Percentiles rank a stretch among this genome's conserved stretches.
phyloP scores from a whole-genome alignment of 352 stramenopile genomes.

The Saprolegnia parasitica region DNA sequence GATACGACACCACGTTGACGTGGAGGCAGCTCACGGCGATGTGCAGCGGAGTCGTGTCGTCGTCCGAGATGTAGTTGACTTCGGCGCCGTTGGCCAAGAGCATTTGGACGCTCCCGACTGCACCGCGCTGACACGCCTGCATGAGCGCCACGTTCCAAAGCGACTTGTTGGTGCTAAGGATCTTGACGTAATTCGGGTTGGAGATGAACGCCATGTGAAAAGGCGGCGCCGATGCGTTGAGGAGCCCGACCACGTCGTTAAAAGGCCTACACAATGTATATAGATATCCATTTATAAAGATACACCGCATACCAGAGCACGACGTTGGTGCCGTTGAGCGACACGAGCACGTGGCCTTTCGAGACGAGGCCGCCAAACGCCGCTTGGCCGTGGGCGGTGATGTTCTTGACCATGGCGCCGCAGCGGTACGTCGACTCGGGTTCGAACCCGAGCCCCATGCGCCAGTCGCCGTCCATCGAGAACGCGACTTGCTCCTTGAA shows the following conservation, averaged over 20 bases:
- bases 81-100: conserved; percentile 79
- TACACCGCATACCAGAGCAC: conserved; percentile 50
- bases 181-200: conserved; percentile 82
- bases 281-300: not conserved
- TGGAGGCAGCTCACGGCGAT: conserved; percentile 74
- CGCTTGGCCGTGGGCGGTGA: conserved; percentile 65
- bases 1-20: conserved; percentile 83
- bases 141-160: conserved; percentile 86
- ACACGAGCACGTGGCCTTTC: conserved; percentile 75
- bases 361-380: conserved; percentile 69
- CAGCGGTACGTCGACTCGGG: conserved; percentile 80
- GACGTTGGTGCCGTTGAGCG: conserved; percentile 82
- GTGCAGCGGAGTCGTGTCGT: conserved; percentile 77
- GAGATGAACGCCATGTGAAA: conserved; percentile 82
- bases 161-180: conserved; percentile 80
- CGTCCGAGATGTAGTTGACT: conserved; percentile 80
- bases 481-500: conserved; percentile 88
- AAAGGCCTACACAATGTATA: conserved; percentile 38
- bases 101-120: conserved; percentile 84
- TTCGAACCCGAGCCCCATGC: conserved; percentile 72
- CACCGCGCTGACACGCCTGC: conserved; percentile 77
- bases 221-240: conserved; percentile 61
- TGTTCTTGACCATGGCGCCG: conserved; percentile 70
- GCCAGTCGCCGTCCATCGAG: conserved; percentile 82
- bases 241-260: conserved; percentile 54